phyloP scores from a whole-genome alignment of 305 asterid species.

The Caryopteris hybrid region DNA sequence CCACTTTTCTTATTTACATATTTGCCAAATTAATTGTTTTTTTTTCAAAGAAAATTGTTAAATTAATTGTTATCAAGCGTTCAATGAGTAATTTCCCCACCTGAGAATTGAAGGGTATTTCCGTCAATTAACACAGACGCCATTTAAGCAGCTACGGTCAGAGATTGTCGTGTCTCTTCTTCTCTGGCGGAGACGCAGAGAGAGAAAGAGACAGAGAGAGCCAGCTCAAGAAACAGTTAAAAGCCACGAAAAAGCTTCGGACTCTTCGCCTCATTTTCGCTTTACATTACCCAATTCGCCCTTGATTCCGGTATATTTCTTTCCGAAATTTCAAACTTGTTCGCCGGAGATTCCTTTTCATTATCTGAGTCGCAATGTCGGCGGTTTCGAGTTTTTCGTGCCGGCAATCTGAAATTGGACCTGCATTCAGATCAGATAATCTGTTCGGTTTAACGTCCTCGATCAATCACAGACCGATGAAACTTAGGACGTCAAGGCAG shows the following conservation, averaged over 20 bases:
- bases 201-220: neutral
- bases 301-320: constrained; percentile 6
- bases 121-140: constrained; percentile 11
- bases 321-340: neutral
- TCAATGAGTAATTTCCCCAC: too few species aligned
- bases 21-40: too few species aligned
- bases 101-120: constrained; percentile 13
- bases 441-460: constrained; percentile 20
- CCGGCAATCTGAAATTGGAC: constrained; percentile 35
- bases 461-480: constrained; percentile 19
- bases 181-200: constrained; percentile 31
- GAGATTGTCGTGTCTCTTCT: constrained; percentile 1
- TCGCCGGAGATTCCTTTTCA: constrained; percentile 7
- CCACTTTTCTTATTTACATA: too few species aligned
- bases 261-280: constrained; percentile 32
- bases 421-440: constrained; percentile 30
- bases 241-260: constrained; percentile 21
- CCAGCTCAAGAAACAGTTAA: constrained; percentile 4
- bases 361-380: constrained; percentile 32
- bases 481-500: constrained; percentile 18
- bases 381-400: constrained; percentile 31
- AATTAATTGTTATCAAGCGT: too few species aligned
- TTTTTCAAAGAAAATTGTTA: too few species aligned
- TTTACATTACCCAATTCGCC: constrained; percentile 9
- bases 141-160: neutral